Evolutionary conservation across 371 early-diverging fungal species (phyloP).

Genomic region (Mucor racemosus): DNA sequence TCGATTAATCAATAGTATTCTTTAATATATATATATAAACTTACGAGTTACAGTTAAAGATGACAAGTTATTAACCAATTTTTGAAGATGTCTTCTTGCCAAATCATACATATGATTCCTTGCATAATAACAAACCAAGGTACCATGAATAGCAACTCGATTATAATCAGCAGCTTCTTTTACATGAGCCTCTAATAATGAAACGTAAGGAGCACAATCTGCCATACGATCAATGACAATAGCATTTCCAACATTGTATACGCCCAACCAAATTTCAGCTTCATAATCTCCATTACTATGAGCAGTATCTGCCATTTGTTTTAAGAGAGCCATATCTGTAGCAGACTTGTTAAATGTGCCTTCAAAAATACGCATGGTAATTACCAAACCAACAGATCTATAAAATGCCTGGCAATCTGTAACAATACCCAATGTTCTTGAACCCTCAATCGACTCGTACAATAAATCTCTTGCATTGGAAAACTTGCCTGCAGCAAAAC

Average conservation of each 20-base stretch:
- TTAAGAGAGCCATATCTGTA: slow-evolving; percentile 48
- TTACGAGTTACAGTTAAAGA: slow-evolving; percentile 45
- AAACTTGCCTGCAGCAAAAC: slow-evolving; percentile 57
- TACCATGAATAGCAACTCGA: slow-evolving; percentile 51
- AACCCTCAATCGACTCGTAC: slow-evolving; percentile 47
- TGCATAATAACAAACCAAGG: slow-evolving; percentile 45
- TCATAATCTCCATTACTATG: slow-evolving; percentile 51
- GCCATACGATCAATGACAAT: slow-evolving; percentile 41
- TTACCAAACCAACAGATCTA: slow-evolving; percentile 50
- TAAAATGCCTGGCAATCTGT: slow-evolving; percentile 60
- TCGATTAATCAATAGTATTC: neutral
- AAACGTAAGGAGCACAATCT: slow-evolving; percentile 44
- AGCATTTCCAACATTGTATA: slow-evolving; percentile 46
- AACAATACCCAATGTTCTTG: slow-evolving; percentile 56
- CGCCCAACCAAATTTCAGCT: slow-evolving; percentile 51
- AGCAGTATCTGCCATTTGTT: slow-evolving; percentile 53
- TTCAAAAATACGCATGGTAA: slow-evolving; percentile 62
- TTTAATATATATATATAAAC: neutral
- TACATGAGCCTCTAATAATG: slow-evolving; percentile 40
- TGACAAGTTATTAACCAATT: slow-evolving; percentile 37
- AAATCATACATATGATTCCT: slow-evolving; percentile 30
- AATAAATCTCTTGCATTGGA: slow-evolving; percentile 48
- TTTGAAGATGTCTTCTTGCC: slow-evolving; percentile 34
- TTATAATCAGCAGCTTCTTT: slow-evolving; percentile 43
- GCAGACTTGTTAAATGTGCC: slow-evolving; percentile 48